Base-by-base conservation (phyloP, 2,329 filamentous ascomycete species). In the Trichothecium roseum region DNA sequence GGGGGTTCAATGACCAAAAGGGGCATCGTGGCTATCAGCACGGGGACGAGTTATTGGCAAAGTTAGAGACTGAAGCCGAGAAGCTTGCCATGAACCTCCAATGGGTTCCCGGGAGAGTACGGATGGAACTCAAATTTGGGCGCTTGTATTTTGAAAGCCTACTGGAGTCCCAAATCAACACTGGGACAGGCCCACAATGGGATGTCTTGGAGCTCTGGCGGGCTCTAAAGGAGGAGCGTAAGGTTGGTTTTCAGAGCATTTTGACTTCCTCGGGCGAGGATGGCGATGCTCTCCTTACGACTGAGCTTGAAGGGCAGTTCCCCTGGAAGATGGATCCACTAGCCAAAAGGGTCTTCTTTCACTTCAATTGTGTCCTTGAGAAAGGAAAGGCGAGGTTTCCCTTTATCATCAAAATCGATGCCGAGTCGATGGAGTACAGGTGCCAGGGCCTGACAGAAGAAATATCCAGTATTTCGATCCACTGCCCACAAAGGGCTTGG, bases 401-500 rank as follows among this genome's bases (percentile, higher is more conserved):
- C 15, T 37, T 40, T 26, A 34, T 15, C 12, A 28, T 40, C 8
- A 28, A 15, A 14, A 22, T 39, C 15, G 18, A 40, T 16, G 26
- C 33, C n/a, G 27, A 33, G 4, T 34, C 20, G 10, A 24, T 34
- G 9, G 26, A 24, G 15, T 29, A 32, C 24, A 17, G n/a, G 24
- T 28, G 33, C 9, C 15, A 15, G 13, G 26, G 35, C 14, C 13
- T 16, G 16, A 16, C 15, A 3, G 30, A 38, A 8, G 39, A 38
- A n/a, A 16, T 40, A n/a, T 32, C 39, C 9, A 27, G 13, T 15
- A 27, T 18, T 18, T 32, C 22, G 14, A 20, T 40, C 18, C 39
- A 40, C 30, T 40, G 35, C 15, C 39, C 39, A 18, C 28, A 30
- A 12, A 22, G 26, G 8, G 35, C 35, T 3, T 38, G 36, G 39